Percentiles rank a stretch among this genome's conserved stretches.
phyloP scores from a whole-genome alignment of 108 stramenopile species.

The Nitzschia palea region DNA sequence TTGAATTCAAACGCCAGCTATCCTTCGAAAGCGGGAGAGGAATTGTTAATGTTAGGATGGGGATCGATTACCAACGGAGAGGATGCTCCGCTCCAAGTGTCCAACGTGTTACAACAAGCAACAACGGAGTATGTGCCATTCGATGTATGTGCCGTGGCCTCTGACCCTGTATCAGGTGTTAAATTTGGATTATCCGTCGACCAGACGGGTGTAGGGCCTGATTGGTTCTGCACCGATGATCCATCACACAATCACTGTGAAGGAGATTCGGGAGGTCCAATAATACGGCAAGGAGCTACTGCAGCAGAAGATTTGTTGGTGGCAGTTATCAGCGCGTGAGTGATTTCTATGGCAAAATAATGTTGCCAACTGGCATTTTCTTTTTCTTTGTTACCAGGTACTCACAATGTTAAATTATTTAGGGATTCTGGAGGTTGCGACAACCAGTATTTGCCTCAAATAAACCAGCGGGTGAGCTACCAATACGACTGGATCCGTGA shows the following conservation, averaged over 20 bases:
- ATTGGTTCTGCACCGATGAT: slow-evolving; percentile 25
- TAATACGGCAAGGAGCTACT: neutral
- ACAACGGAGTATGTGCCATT: slow-evolving; percentile 14
- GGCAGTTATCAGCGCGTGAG: slow-evolving; percentile 21
- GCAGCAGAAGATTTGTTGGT: slow-evolving; percentile 18
- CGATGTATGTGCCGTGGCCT: slow-evolving; percentile 2
- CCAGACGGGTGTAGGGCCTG: slow-evolving; percentile 1
- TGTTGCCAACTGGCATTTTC: neutral
- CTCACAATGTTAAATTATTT: neutral
- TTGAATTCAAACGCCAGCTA: slow-evolving; percentile 19
- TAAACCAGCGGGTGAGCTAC: slow-evolving; percentile 11
- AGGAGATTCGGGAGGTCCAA: slow-evolving; percentile 29
- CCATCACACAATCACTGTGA: neutral
- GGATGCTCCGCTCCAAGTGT: neutral
- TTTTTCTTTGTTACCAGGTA: neutral
- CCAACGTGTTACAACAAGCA: slow-evolving; percentile 8
- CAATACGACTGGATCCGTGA: slow-evolving; percentile 23
- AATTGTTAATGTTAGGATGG: slow-evolving; percentile 19
- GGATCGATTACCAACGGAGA: slow-evolving; percentile 11
- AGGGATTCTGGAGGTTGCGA: neutral
- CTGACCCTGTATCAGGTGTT: slow-evolving; percentile 5
- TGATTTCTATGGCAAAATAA: no score
- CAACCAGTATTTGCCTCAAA: neutral
- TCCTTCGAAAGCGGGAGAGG: slow-evolving; percentile 5
- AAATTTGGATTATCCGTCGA: neutral